Base-by-base conservation (phyloP, 2,329 filamentous ascomycete genomes). In the Hypoxylon sp. region DNA sequence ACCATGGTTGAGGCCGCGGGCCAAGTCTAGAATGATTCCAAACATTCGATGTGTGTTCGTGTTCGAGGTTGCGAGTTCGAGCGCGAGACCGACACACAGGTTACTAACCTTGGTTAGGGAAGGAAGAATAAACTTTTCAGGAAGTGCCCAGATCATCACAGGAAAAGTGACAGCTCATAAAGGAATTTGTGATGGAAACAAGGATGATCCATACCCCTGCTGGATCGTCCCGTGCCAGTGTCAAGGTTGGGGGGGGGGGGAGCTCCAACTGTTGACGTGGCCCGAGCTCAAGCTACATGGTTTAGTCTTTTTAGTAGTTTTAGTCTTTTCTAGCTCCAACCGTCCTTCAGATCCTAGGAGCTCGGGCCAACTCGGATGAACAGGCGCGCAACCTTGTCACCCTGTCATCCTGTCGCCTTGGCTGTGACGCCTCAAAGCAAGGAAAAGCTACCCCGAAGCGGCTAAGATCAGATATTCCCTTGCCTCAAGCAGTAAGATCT, bases 161-260 rank as follows among this genome's bases (percentile, higher is more conserved):
- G 5, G 54, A 67, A 66, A 72, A 64, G 30, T 72, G 69, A 72
- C 67, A 72, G 55, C 46, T 72, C 67, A 72, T 33, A 71, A 71
- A 69, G 2, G 14, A 42, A 55, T 53, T 66, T 64, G 31, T 69
- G 65, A 71, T 62, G 55, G 35, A 59, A 61, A 65, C 69, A 70
- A 51, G 69, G 69, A 61, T 64, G 17, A 71, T 61, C 55, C 33
- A 27, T 27, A 46, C 25, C 56, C 68, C 65, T 68, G 59, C 58
- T 63, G 60, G 69, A 72, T 70, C 69, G 64, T 70, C 69, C 64
- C 64, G 66, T 71, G 63, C 63, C 54, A 54, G 60, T 40, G 55
- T 64, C 37, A 61, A 31, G 49, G 64, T 65, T 65, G 20, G 20
- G 20, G 20, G 20, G 20, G 20, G 46, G 57, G 50, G 35, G 22